Evolutionary conservation across 2,329 filamentous ascomycete genomes (phyloP).

Genomic region (Aspergillus alliaceus): DNA sequence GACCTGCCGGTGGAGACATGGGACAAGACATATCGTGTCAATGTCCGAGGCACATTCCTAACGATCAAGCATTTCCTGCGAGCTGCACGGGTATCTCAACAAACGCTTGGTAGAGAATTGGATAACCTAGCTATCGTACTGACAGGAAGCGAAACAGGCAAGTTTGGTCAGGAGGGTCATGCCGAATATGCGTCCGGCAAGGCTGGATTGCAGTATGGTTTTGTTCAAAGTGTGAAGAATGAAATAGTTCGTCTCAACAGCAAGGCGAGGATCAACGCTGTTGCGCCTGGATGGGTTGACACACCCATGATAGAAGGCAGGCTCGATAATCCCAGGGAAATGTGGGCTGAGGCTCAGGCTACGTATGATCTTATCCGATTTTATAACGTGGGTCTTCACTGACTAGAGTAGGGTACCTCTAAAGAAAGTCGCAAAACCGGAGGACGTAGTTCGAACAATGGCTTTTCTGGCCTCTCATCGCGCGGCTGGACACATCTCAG

Average conservation of each 20-base stretch:
- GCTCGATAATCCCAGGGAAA: conserved; percentile 51
- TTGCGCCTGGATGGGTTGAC: conserved; percentile 52
- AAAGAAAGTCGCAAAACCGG: conserved; percentile 49
- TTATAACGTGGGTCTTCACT: not conserved
- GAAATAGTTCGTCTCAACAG: conserved; percentile 54
- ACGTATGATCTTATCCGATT: conserved; percentile 28
- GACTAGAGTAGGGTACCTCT: conserved; percentile 38
- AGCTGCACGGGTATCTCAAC: conserved; percentile 42
- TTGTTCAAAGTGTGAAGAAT: conserved; percentile 55
- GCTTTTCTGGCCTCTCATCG: conserved; percentile 53
- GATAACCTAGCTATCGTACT: conserved; percentile 55
- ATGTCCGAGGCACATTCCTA: conserved; percentile 55
- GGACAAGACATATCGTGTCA: conserved; percentile 53
- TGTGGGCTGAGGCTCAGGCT: conserved; percentile 52
- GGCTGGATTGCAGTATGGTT: conserved; percentile 53
- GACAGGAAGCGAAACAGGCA: conserved; percentile 54
- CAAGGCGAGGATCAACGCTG: conserved; percentile 54
- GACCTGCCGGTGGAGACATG: conserved; percentile 52
- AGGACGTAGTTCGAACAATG: conserved; percentile 51
- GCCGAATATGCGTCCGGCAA: conserved; percentile 54
- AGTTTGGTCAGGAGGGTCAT: conserved; percentile 53
- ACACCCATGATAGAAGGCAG: conserved; percentile 50
- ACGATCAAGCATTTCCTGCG: conserved; percentile 58
- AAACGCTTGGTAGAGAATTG: conserved; percentile 40
- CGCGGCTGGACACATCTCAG: conserved; percentile 56